Conservation (phyloP, 2,329 filamentous ascomycete genomes). For the Zasmidium cellare region DNA sequence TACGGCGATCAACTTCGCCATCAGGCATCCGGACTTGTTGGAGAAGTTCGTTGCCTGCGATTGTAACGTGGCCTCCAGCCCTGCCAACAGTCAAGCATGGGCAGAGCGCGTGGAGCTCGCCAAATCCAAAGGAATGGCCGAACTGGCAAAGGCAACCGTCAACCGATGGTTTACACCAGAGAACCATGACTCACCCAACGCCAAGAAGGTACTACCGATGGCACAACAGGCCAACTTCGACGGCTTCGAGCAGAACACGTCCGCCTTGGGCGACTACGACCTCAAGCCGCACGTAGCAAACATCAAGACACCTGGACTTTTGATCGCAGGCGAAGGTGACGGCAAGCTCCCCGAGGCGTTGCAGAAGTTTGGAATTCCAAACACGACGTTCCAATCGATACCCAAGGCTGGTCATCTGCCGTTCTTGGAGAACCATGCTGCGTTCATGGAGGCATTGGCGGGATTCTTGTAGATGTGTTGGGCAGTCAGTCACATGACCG, state of each 20-base stretch:
- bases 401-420: slow-evolving; percentile 76
- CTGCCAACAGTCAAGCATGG: slow-evolving; percentile 77
- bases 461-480: slow-evolving; percentile 51
- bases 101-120: slow-evolving; percentile 71
- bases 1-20: slow-evolving; percentile 71
- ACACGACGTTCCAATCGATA: slow-evolving; percentile 63
- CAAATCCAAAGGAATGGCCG: slow-evolving; percentile 31
- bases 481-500: neutral
- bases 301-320: slow-evolving; percentile 61
- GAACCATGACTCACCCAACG: slow-evolving; percentile 60
- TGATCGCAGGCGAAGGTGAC: slow-evolving; percentile 73
- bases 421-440: slow-evolving; percentile 73
- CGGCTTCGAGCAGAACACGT: slow-evolving; percentile 67
- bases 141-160: slow-evolving; percentile 70
- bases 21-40: slow-evolving; percentile 63
- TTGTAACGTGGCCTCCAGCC: slow-evolving; percentile 71
- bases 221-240: slow-evolving; percentile 68
- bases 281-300: slow-evolving; percentile 57
- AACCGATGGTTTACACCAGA: slow-evolving; percentile 70
- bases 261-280: slow-evolving; percentile 72
- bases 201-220: slow-evolving; percentile 65
- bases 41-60: slow-evolving; percentile 70
- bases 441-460: slow-evolving; percentile 65
- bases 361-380: slow-evolving; percentile 60
- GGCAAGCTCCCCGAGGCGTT: slow-evolving; percentile 77